Evolutionary conservation across 139 green algal species (phyloP).

Genomic region (Coelastrella sp.): DNA sequence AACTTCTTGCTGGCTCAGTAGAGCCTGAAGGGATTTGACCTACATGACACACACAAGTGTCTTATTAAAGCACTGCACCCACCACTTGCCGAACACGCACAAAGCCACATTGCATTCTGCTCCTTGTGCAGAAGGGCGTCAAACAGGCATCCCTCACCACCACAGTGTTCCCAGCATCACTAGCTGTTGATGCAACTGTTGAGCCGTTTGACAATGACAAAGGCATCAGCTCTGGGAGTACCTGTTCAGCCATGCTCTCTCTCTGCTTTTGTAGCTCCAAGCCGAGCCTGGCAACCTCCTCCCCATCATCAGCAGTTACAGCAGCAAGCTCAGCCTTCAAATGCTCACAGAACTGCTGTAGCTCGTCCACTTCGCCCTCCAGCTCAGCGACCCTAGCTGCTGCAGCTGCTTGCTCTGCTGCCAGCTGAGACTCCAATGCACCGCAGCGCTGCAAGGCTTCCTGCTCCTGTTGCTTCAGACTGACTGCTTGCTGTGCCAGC

Average conservation of each 20-base stretch:
- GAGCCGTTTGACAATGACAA: not conserved
- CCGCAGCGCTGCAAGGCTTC: not conserved
- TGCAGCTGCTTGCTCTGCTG: not conserved
- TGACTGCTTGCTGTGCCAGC: not conserved
- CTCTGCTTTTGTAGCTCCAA: not conserved
- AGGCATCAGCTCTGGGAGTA: not conserved
- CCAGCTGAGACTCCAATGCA: not conserved
- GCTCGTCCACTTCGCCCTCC: not conserved
- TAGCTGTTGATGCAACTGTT: not conserved
- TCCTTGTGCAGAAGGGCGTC: too few species aligned
- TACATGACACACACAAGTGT: not conserved
- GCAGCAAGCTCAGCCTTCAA: conserved; percentile 10
- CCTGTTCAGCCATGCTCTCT: not conserved
- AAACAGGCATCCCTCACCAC: too few species aligned
- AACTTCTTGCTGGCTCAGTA: not conserved
- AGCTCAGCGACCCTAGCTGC: not conserved
- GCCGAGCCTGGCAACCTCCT: not conserved
- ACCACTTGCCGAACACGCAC: too few species aligned
- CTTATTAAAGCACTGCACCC: too few species aligned
- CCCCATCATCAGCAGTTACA: not conserved
- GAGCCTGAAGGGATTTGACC: not conserved
- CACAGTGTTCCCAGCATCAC: too few species aligned
- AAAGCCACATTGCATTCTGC: too few species aligned
- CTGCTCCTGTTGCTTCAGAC: not conserved
- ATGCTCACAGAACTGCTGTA: conserved; percentile 7